Conservation (phyloP, 2,329 filamentous ascomycete species). For the Exophiala sideris region DNA sequence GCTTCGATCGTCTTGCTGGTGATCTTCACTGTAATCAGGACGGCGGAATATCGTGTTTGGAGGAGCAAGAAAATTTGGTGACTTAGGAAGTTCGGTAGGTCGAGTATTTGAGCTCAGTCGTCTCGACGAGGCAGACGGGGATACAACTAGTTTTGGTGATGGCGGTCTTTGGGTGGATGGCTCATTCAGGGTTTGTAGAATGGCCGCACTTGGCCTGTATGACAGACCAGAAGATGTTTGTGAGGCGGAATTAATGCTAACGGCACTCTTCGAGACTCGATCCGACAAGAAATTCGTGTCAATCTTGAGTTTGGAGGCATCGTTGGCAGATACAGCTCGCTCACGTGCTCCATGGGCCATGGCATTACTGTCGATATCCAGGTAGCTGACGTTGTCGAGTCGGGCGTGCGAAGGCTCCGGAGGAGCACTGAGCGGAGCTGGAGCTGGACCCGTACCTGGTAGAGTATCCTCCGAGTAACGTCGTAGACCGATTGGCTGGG, state of each 20-base stretch:
- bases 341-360: slow-evolving; percentile 32
- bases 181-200: slow-evolving; percentile 20
- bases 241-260: slow-evolving; percentile 13
- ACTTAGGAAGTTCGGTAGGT: slow-evolving; percentile 17
- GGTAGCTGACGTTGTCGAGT: slow-evolving; percentile 24
- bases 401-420: slow-evolving; percentile 28
- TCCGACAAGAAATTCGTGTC: slow-evolving; percentile 38
- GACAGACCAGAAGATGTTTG: slow-evolving; percentile 1
- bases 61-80: slow-evolving; percentile 23
- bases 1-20: slow-evolving; percentile 16
- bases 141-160: slow-evolving; percentile 39
- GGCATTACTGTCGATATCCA: slow-evolving; percentile 4
- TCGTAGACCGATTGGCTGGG: slow-evolving; percentile 65
- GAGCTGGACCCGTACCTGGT: slow-evolving; percentile 47
- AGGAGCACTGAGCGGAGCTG: slow-evolving; percentile 36
- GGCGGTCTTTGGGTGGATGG: slow-evolving; percentile 25
- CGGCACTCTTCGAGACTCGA: slow-evolving; percentile 6
- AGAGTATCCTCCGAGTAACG: slow-evolving; percentile 63
- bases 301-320: slow-evolving; percentile 47
- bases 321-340: slow-evolving; percentile 60
- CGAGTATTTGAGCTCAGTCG: slow-evolving; percentile 32
- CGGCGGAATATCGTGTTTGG: slow-evolving; percentile 19
- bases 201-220: slow-evolving; percentile 13
- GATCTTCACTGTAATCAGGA: slow-evolving; percentile 38
- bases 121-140: slow-evolving; percentile 36